These are phyloP conservation scores for Ilyonectria mors-panacis DNA, from an alignment of 2,329 filamentous ascomycete species.

Conservation along the genomic window DNA sequence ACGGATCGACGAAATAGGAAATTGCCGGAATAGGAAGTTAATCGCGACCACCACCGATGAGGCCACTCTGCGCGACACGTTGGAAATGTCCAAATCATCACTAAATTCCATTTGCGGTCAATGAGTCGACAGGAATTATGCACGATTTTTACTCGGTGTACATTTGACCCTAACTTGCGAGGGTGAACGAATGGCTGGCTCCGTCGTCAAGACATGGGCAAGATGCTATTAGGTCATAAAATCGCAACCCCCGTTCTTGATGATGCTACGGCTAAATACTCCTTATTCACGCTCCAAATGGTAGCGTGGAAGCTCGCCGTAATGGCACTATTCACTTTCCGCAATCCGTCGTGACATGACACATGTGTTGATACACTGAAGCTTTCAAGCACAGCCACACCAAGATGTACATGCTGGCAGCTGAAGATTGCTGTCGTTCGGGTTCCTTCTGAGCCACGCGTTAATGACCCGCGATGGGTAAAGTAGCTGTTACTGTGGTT, in stretches of 20 bases:
- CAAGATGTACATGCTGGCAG: too few species aligned
- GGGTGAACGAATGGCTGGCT: not conserved
- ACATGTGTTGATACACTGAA: too few species aligned
- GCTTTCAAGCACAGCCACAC: too few species aligned
- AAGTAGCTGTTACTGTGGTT: not conserved
- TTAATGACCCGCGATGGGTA: too few species aligned
- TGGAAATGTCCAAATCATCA: not conserved
- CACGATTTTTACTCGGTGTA: not conserved
- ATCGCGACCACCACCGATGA: not conserved
- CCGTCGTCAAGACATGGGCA: not conserved
- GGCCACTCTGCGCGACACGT: not conserved
- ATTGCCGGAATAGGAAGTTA: slow-evolving; percentile 9
- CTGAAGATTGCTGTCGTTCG: too few species aligned
- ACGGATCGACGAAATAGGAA: not conserved
- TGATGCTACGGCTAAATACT: not conserved
- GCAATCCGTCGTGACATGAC: too few species aligned
- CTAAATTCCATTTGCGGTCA: not conserved
- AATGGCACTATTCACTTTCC: too few species aligned
- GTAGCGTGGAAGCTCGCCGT: too few species aligned
- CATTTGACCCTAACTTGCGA: not conserved
- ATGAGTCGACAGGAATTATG: too few species aligned
- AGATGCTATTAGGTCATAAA: not conserved
- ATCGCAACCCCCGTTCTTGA: not conserved
- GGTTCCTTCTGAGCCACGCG: too few species aligned
- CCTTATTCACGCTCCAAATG: too few species aligned